Conservation (phyloP, 2,329 filamentous ascomycete genomes). For the Talaromyces sp. region DNA sequence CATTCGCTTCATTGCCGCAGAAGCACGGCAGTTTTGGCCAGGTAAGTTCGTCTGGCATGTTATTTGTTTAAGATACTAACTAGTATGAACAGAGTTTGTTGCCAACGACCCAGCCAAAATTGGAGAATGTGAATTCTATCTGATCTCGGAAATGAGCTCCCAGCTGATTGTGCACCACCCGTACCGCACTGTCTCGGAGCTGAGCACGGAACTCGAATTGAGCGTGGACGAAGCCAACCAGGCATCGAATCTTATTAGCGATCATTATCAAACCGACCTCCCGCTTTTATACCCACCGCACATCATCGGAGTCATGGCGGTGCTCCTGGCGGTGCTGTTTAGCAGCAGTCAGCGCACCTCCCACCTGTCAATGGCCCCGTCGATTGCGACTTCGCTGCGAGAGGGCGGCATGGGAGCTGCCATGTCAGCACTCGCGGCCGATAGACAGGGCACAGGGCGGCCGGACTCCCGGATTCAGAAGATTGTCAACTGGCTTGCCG, state of each 20-base stretch:
- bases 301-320: constrained; percentile 77
- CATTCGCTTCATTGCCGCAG: constrained; percentile 81
- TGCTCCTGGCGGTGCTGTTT: constrained; percentile 77
- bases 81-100: constrained; percentile 52
- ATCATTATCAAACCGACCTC: constrained; percentile 89
- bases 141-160: constrained; percentile 86
- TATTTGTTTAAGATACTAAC: not conserved
- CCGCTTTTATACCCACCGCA: constrained; percentile 81
- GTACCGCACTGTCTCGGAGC: constrained; percentile 70
- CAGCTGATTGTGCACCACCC: constrained; percentile 88
- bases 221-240: constrained; percentile 72
- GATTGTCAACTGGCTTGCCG: constrained; percentile 74
- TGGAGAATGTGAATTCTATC: constrained; percentile 87
- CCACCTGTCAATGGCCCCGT: constrained; percentile 25
- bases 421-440: constrained; percentile 27
- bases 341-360: constrained; percentile 48
- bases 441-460: constrained; percentile 13
- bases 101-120: constrained; percentile 73
- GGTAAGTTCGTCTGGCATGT: constrained; percentile 36
- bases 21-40: constrained; percentile 80
- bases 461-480: constrained; percentile 48
- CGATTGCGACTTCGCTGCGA: constrained; percentile 28
- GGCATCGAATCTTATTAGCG: constrained; percentile 80
- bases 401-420: constrained; percentile 30
- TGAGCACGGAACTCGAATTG: constrained; percentile 64